Percentiles rank a stretch among this genome's conserved stretches.
phyloP scores from a whole-genome alignment of 139 green algal genomes.

The Deuterostichococcus epilithicus region DNA sequence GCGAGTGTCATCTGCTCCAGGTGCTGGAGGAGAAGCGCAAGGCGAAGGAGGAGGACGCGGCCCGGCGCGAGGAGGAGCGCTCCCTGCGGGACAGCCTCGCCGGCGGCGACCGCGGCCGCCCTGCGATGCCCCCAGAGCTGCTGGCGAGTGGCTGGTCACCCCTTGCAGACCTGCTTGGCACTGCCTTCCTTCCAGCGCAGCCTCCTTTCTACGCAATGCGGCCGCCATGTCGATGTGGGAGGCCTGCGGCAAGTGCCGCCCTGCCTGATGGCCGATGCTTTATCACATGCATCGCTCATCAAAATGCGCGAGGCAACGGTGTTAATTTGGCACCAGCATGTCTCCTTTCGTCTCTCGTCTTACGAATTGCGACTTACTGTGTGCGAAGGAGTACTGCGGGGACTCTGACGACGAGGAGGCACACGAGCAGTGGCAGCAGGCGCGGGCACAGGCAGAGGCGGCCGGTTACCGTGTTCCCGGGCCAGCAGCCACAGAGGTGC shows the following conservation, averaged over 20 bases:
- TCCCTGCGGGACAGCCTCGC: not conserved
- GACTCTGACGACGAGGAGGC: constrained; percentile 9
- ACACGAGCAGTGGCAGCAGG: constrained; percentile 11
- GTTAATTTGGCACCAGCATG: no score
- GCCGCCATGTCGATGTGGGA: no score
- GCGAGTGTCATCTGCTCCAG: constrained; percentile 2
- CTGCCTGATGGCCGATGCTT: no score
- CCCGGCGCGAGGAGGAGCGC: constrained; percentile 6
- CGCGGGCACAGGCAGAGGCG: constrained; percentile 8
- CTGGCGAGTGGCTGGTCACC: not conserved
- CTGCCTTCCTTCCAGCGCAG: no score
- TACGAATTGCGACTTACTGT: not conserved
- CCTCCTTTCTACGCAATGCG: no score
- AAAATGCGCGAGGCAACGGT: no score
- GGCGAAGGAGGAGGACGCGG: constrained; percentile 19
- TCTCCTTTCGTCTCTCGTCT: no score
- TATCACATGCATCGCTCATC: no score
- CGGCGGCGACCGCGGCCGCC: not conserved
- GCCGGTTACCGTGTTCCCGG: not conserved
- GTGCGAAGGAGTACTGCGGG: not conserved
- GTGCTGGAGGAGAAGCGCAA: constrained; percentile 11
- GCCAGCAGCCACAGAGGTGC: not conserved
- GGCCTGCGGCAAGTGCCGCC: no score
- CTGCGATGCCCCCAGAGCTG: not conserved
- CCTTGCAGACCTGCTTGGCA: no score